Evolutionary conservation across 2,329 filamentous ascomycete genomes (phyloP).

Genomic region (Ceratocystis variospora): DNA sequence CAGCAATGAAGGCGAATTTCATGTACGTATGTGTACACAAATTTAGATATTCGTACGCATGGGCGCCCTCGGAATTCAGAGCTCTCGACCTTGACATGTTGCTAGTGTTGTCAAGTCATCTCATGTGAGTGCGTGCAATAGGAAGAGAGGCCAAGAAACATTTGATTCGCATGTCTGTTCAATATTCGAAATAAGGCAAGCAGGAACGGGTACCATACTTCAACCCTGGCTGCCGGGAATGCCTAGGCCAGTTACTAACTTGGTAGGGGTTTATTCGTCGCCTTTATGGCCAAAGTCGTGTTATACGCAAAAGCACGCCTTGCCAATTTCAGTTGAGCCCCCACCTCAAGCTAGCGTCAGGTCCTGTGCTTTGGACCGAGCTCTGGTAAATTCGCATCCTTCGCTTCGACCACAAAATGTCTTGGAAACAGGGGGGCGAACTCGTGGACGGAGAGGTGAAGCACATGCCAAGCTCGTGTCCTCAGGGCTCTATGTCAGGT

Average conservation of each 20-base stretch:
- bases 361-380: background rate
- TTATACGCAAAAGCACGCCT: background rate
- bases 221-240: background rate
- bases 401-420: background rate
- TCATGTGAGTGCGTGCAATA: background rate
- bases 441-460: background rate
- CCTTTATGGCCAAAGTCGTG: background rate
- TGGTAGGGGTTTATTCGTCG: background rate
- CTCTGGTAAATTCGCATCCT: background rate
- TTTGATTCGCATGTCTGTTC: background rate
- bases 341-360: constrained; percentile 3
- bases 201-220: background rate
- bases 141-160: too few species aligned
- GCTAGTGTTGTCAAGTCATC: background rate
- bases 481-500: background rate
- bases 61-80: background rate
- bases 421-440: background rate
- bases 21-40: too few species aligned
- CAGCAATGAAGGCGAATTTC: too few species aligned
- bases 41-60: background rate
- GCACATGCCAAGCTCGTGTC: background rate
- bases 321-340: background rate
- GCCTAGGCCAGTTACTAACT: background rate
- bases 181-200: background rate
- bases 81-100: background rate